phyloP scores from a whole-genome alignment of 345 rosid genomes.

The Brassica juncea region DNA sequence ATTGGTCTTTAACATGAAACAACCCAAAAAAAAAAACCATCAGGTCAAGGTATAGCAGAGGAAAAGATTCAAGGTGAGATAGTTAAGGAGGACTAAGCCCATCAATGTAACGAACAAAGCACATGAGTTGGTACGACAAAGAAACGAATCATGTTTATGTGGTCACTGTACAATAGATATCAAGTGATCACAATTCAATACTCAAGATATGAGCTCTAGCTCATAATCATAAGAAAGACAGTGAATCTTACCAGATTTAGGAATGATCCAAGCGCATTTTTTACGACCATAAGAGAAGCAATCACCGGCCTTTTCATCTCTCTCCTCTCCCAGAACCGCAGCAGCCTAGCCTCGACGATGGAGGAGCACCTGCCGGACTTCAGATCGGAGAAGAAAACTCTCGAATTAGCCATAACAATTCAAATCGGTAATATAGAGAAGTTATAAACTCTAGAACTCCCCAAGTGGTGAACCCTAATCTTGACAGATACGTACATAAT shows the following conservation, averaged over 20 bases:
- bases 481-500: no score
- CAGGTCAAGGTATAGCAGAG: background rate
- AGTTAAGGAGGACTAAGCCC: slow-evolving; percentile 3
- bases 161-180: background rate
- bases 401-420: no score
- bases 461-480: no score
- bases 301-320: slow-evolving; percentile 39
- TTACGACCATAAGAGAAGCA: slow-evolving; percentile 54
- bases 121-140: background rate
- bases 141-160: background rate
- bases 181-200: background rate
- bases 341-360: no score
- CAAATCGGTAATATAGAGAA: no score
- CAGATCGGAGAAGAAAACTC: no score
- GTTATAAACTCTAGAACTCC: no score
- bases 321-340: slow-evolving; percentile 18
- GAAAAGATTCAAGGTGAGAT: background rate
- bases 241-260: slow-evolving; percentile 58
- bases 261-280: slow-evolving; percentile 76
- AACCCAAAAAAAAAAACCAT: background rate
- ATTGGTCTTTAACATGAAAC: slow-evolving; percentile 46
- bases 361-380: no score
- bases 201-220: background rate
- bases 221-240: background rate
- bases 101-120: background rate